Evolutionary conservation across 345 rosid species (phyloP), one percentile per base, ranked within the genome.

Genomic region (Dipteronia dyeriana): DNA sequence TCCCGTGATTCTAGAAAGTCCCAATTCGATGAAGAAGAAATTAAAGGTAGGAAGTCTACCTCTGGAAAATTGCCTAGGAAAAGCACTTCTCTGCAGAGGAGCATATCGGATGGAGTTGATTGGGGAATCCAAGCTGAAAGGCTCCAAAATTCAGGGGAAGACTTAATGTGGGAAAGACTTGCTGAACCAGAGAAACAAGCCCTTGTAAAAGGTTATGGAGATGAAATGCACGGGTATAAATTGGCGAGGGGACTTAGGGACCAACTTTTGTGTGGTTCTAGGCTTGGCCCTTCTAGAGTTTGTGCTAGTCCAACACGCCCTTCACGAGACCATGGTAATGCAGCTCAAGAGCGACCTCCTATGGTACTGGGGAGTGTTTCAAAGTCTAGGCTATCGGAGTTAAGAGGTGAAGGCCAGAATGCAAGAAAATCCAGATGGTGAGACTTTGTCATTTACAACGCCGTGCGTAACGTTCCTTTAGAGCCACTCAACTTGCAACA

Each of bases 41-140:
- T 75, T 73, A 90, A 76, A 82, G 90, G 86, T 6, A 90, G 97
- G 82, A 92, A 88, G 76, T 83, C 97, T 59, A 85, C 89, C 78
- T 90, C 94, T 11, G 82, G 83, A 63, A 85, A 72, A 79, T 72
- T 75, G 59, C 76, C 90, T 38, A 87, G 93, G 83, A 90, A 85
- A 70, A 89, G 82, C 63, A 80, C 89, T 69, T 86, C 94, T 70
- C 81, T 92, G 74, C 99, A 89, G 45, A 85, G 97, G 80, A 94
- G 95, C 79, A 80, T 87, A 77, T 96, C 98, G 0, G 98, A 96
- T 79, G 95, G 92, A 86, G 92, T 90, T 64, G 97, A 90, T 41
- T 89, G 91, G 91, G 85, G 83, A 34, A 80, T 81, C 65, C 91
- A 88, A 57, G 89, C 85, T 49, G 92, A 87, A 76, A 84, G 85